Evolutionary conservation across 1,139 yeast genomes (phyloP).

Genomic region (Lizanozyma gosingica): DNA sequence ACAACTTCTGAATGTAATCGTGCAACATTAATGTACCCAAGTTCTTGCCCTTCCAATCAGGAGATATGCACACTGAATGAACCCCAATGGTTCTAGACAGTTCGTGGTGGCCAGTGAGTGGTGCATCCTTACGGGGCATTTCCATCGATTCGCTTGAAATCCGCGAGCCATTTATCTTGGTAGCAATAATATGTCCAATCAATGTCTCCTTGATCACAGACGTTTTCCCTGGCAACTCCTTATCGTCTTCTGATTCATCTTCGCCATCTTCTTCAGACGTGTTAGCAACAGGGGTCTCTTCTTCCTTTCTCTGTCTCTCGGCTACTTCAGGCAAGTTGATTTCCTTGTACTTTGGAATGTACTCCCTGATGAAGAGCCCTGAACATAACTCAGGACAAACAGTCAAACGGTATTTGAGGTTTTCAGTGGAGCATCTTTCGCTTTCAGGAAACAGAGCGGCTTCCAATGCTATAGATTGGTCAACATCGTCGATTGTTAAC

Average conservation of each 20-base stretch:
- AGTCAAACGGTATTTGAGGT: constrained; percentile 59
- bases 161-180: constrained; percentile 45
- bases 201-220: constrained; percentile 56
- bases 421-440: constrained; percentile 60
- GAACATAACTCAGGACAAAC: constrained; percentile 86
- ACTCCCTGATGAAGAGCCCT: constrained; percentile 76
- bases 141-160: constrained; percentile 67
- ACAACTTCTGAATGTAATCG: constrained; percentile 84
- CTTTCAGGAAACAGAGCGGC: constrained; percentile 57
- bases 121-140: constrained; percentile 32
- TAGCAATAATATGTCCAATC: constrained; percentile 79
- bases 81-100: constrained; percentile 67
- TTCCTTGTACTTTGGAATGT: constrained; percentile 34
- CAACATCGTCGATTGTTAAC: constrained; percentile 58
- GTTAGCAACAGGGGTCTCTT: too few species aligned
- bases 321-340: constrained; percentile 39
- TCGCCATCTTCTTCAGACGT: constrained; percentile 20
- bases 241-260: constrained; percentile 13
- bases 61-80: constrained; percentile 73
- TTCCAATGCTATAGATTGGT: constrained; percentile 56
- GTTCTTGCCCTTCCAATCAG: constrained; percentile 72
- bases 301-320: constrained; percentile 21
- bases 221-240: constrained; percentile 40
- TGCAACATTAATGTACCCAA: constrained; percentile 76
- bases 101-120: constrained; percentile 56